Evolutionary conservation across 2,329 filamentous ascomycete genomes (phyloP), one percentile per base, ranked within the genome.

Genomic region (Colletotrichum sp.): DNA sequence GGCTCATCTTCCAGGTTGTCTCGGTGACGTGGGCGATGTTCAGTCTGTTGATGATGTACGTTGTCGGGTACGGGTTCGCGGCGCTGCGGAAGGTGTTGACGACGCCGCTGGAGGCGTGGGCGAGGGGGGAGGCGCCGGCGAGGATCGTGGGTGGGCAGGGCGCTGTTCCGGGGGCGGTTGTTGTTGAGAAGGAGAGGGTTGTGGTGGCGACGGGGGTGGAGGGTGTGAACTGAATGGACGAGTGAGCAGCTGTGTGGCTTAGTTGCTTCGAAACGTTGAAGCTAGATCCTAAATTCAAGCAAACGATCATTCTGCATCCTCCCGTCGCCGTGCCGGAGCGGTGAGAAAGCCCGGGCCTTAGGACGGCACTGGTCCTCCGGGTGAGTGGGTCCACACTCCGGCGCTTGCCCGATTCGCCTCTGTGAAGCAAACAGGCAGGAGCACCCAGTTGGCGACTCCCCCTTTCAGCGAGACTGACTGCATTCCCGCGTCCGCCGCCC

Each of bases 91-190:
- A 66, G 62, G 72, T 75, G 36, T 16, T 75, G 62, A 75, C 69
- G 68, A 72, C 72, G 52, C 72, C 72, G 15, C 36, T 72, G 6
- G 72, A 75, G 55, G 62, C 61, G 24, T 67, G 72, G 72, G 28
- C 62, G 10, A 43, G 69, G 38, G 16, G 38, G 43, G n/a, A 52
- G 21, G 28, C 32, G 28, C 10, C 26, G 24, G n/a, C 55, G 36
- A 18, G n/a, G 6, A 12, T 26, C 3, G 18, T 8, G 21, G 18
- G 55, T 24, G n/a, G 1, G 10, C 52, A 18, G 5, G 9, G n/a
- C 6, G n/a, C 32, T 6, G 58, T 10, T 1, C 8, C 68, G 4
- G 15, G 68, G 6, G 68, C 26, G 4, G 61, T 62, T 2, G 8
- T 61, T 2, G 38, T 66, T 5, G 68, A 75, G 18, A 72, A 62